A percentile compares a stretch with the other conserved stretches of the same genome.
Conservation (phyloP, 495 filamentous ascomycete genomes). For the Penicillium coffeae region DNA sequence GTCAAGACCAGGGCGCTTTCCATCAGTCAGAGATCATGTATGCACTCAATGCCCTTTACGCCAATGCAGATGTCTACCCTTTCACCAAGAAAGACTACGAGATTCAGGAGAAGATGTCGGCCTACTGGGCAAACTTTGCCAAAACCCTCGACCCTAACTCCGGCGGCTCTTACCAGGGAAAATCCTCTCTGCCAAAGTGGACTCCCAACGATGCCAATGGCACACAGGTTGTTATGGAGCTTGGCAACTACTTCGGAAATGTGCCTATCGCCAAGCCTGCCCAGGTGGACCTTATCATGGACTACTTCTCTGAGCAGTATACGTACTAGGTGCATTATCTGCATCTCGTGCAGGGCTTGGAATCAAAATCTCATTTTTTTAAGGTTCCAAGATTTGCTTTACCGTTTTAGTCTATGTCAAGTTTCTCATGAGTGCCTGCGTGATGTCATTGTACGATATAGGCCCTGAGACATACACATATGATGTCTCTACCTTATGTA, state of each 20-base stretch:
- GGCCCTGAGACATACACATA: no score
- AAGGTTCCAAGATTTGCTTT: no score
- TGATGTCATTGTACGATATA: no score
- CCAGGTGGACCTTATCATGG: slow-evolving; percentile 20
- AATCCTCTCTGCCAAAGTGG: slow-evolving; percentile 12
- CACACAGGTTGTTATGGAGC: slow-evolving; percentile 18
- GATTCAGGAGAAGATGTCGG: slow-evolving; percentile 22
- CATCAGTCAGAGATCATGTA: slow-evolving; percentile 32
- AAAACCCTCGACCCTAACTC: slow-evolving; percentile 27
- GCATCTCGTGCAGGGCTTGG: no score
- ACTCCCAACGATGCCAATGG: slow-evolving; percentile 16
- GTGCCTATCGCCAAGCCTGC: slow-evolving; percentile 14
- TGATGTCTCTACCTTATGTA: no score
- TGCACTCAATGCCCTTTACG: slow-evolving; percentile 23
- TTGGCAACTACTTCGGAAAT: slow-evolving; percentile 18
- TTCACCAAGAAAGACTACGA: slow-evolving; percentile 23
- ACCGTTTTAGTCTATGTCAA: no score
- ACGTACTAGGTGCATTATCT: slow-evolving; percentile 9
- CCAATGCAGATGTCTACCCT: slow-evolving; percentile 19
- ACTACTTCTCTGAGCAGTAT: slow-evolving; percentile 18
- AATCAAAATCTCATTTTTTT: no score
- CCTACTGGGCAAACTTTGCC: slow-evolving; percentile 31
- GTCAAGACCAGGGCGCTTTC: slow-evolving; percentile 25
- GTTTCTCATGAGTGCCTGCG: no score
- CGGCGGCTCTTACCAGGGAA: slow-evolving; percentile 20